Percentiles rank a stretch among this genome's conserved stretches.
phyloP scores from a whole-genome alignment of 2,329 filamentous ascomycete species.

The Claviceps paspali region DNA sequence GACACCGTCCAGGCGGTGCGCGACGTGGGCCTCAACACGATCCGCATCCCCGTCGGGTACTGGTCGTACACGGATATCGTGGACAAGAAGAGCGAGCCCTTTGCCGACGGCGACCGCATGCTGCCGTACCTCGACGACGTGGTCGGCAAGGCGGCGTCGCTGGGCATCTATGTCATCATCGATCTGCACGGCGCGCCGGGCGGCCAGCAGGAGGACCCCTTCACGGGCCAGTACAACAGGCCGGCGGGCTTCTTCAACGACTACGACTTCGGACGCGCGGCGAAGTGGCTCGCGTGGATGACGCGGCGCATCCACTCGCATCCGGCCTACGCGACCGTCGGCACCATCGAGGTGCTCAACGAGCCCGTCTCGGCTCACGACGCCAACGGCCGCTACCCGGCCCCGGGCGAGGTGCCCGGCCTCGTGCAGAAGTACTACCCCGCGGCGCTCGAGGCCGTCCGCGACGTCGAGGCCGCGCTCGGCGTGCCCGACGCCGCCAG shows the following conservation, averaged over 20 bases:
- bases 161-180: constrained; percentile 18
- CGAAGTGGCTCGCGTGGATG: constrained; percentile 39
- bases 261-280: constrained; percentile 39
- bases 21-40: constrained; percentile 38
- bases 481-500: constrained; percentile 8
- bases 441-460: constrained; percentile 11
- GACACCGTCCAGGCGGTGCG: constrained; percentile 29
- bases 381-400: constrained; percentile 9
- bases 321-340: constrained; percentile 35
- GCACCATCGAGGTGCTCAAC: constrained; percentile 43
- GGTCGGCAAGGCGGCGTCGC: constrained; percentile 16
- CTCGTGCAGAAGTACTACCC: constrained; percentile 11
- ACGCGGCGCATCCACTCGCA: constrained; percentile 35
- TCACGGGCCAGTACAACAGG: constrained; percentile 24
- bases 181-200: constrained; percentile 30
- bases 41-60: constrained; percentile 38
- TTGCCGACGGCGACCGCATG: constrained; percentile 21
- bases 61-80: constrained; percentile 35
- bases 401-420: constrained; percentile 11
- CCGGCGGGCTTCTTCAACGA: constrained; percentile 37
- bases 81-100: constrained; percentile 29
- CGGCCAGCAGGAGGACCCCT: constrained; percentile 27
- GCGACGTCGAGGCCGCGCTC: constrained; percentile 10
- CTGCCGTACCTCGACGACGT: constrained; percentile 17
- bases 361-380: constrained; percentile 18